Base-by-base conservation (phyloP, 106 monocot genomes). In the Apostasia shenzhenica region DNA sequence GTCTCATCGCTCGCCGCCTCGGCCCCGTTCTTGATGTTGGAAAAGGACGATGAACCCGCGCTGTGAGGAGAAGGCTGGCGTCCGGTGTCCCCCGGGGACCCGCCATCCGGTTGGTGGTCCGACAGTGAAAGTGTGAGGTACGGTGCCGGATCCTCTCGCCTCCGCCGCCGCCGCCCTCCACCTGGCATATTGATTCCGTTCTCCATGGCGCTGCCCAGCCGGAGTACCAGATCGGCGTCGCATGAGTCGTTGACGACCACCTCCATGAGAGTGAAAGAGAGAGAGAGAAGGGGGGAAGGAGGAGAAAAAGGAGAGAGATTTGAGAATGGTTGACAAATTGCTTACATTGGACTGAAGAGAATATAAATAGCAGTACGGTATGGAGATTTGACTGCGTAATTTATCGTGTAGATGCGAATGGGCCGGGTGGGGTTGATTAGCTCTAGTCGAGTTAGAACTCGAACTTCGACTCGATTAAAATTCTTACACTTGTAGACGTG, bases 141-240 rank as follows among this genome's bases (percentile, higher is more conserved):
- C 6, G 73, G 62, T 14, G 59, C 60, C 4, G 45, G 41, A 10
- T 40, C 13, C 26, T 66, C 38, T 48, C 48, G 9, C 43, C 55
- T 43, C 12, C 45, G n/a, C 2, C 40, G 39, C 37, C 11, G 57
- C 1, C 26, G 26, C 2, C 56, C 8, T 1, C 74, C 47, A 5
- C 41, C 38, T 9, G 48, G 8, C 2, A 8, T 26, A 26, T 26
- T 5, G 39, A 4, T 4, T 1, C 56, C 74, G 49, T 41, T 41
- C 2, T 4, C 4, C 7, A 12, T 12, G 14, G 57, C 68, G 52
- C 44, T 45, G 60, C 61, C 71, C 8, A 77, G 57, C 50, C 71
- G 65, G 26, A 77, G 77, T 13, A 66, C 70, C 0, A 77, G 77
- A 2, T 65, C 57, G 8, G 77, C 44, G 57, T 77, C 70, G 55